These are phyloP conservation scores for Naumovozyma baii DNA, from an alignment of 805 yeast species.

Conservation along the genomic window DNA sequence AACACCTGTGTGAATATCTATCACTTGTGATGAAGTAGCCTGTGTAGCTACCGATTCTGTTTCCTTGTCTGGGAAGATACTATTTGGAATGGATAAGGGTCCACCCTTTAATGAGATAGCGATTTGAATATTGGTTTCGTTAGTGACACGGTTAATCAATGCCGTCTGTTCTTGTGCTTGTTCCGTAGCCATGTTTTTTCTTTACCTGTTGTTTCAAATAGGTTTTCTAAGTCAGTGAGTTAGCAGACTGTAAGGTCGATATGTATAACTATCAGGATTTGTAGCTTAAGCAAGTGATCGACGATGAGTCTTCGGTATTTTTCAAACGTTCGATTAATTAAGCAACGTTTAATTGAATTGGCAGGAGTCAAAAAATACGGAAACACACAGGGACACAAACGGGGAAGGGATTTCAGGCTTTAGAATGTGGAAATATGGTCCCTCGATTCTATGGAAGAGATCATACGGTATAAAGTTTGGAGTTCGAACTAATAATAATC, in stretches of 20 bases:
- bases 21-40: slow-evolving; percentile 57
- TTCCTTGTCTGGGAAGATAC: slow-evolving; percentile 37
- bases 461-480: background rate
- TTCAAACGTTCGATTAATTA: background rate
- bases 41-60: slow-evolving; percentile 55
- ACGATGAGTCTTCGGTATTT: background rate
- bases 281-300: no score
- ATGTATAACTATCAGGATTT: no score
- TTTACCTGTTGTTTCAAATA: background rate
- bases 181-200: background rate
- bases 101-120: slow-evolving; percentile 85
- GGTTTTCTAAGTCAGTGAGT: no score
- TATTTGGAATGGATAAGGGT: slow-evolving; percentile 47
- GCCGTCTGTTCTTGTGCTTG: slow-evolving; percentile 28
- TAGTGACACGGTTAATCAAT: slow-evolving; percentile 52
- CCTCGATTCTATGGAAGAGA: background rate
- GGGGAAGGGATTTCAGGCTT: background rate
- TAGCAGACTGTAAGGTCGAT: no score
- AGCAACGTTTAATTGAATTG: background rate
- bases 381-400: background rate
- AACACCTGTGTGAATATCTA: slow-evolving; percentile 79
- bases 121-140: slow-evolving; percentile 88
- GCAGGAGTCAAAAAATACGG: background rate
- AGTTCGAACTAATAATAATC: background rate
- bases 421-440: background rate